phyloP scores from a whole-genome alignment of 345 rosid species.

The Physaria fendleri region DNA sequence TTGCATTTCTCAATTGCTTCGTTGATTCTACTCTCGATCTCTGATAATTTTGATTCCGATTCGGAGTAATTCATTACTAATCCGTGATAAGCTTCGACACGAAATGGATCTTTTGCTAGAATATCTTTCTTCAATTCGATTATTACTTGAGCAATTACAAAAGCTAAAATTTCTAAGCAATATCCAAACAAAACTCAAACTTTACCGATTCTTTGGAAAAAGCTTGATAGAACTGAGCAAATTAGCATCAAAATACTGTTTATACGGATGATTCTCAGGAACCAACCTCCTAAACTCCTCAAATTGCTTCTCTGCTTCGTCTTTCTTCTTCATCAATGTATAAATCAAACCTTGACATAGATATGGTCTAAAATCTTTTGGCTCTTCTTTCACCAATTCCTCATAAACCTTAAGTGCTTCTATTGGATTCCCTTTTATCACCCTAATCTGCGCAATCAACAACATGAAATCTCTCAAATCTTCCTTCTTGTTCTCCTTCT shows the following conservation, averaged over 20 bases:
- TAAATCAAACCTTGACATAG: constrained; percentile 82
- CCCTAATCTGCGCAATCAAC: constrained; percentile 66
- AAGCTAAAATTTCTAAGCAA: background rate
- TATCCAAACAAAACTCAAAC: background rate
- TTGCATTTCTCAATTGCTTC: constrained; percentile 63
- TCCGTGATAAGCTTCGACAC: constrained; percentile 86
- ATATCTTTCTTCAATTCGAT: too few relatives aligned
- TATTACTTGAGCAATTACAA: too few relatives aligned
- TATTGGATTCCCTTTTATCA: constrained; percentile 47
- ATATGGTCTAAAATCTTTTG: constrained; percentile 83
- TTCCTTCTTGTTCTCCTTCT: constrained; percentile 51
- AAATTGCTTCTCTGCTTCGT: constrained; percentile 76
- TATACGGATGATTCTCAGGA: constrained; percentile 82
- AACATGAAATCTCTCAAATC: constrained; percentile 69
- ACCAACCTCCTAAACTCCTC: constrained; percentile 70
- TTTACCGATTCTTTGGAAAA: background rate
- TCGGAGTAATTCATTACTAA: constrained; percentile 61
- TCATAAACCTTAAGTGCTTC: constrained; percentile 79
- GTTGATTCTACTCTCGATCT: constrained; percentile 48
- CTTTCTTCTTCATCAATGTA: constrained; percentile 66
- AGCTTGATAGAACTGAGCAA: constrained; percentile 42
- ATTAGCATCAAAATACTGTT: constrained; percentile 64
- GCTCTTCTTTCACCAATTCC: constrained; percentile 75
- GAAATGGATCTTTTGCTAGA: constrained; percentile 54
- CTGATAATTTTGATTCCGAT: constrained; percentile 35